Conservation (phyloP, 202 grass and related monocot genomes). For the Setaria italica region DNA sequence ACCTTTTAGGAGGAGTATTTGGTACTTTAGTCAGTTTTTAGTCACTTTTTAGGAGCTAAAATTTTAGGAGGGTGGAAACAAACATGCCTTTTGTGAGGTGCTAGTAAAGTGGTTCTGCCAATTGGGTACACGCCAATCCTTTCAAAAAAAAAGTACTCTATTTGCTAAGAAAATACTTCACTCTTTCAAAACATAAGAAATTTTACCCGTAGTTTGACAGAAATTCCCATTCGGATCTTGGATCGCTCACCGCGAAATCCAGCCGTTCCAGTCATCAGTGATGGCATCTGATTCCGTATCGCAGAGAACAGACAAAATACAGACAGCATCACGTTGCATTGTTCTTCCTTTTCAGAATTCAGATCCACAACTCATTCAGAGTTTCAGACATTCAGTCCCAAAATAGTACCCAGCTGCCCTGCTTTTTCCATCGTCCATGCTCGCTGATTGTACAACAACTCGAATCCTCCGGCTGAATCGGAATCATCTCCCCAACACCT, state of each 20-base stretch:
- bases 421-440: slow-evolving; percentile 12
- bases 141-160: not conserved
- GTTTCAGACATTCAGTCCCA: not conserved
- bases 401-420: not conserved
- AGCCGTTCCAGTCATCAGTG: not conserved
- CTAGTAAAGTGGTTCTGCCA: not conserved
- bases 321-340: not conserved
- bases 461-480: slow-evolving; percentile 8
- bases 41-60: too few relatives aligned
- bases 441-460: slow-evolving; percentile 43
- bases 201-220: too few relatives aligned
- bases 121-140: not conserved
- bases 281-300: slow-evolving; percentile 1
- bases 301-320: too few relatives aligned
- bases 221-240: not conserved
- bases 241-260: not conserved
- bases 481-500: slow-evolving; percentile 16
- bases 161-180: not conserved
- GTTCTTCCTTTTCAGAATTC: not conserved
- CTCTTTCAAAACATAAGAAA: not conserved
- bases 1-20: too few relatives aligned
- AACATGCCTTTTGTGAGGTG: too few relatives aligned
- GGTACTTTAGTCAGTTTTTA: too few relatives aligned
- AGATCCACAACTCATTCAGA: not conserved
- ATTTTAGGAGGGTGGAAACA: too few relatives aligned